phyloP scores from a whole-genome alignment of 2,329 filamentous ascomycete species.

The Cytospora leucostoma region DNA sequence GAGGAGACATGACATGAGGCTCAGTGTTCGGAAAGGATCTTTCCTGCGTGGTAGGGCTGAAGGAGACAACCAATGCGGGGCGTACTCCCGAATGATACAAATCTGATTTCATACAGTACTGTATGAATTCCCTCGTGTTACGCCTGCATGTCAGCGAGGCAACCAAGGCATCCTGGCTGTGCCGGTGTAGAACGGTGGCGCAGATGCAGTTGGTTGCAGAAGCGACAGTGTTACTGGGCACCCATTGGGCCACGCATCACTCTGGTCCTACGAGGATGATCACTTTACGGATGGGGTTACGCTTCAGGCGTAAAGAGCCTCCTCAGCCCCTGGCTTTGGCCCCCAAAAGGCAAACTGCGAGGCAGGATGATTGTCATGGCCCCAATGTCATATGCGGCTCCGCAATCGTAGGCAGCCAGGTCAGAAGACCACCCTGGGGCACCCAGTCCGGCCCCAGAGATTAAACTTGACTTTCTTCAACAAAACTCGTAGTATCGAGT shows the following conservation, averaged over 20 bases:
- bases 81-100: background rate
- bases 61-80: background rate
- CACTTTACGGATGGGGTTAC: background rate
- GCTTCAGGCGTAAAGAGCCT: slow-evolving; percentile 4
- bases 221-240: background rate
- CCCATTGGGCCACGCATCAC: background rate
- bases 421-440: too few species aligned
- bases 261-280: background rate
- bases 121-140: background rate
- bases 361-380: too few species aligned
- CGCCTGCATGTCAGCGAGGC: slow-evolving; percentile 8
- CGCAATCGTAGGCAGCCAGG: too few species aligned
- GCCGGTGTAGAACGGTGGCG: background rate
- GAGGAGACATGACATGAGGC: too few species aligned
- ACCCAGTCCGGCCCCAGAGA: too few species aligned
- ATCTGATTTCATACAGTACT: background rate
- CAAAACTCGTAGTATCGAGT: too few species aligned
- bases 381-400: too few species aligned
- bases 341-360: too few species aligned
- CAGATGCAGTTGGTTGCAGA: background rate
- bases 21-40: too few species aligned
- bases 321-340: background rate
- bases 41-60: too few species aligned
- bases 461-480: too few species aligned
- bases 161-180: slow-evolving; percentile 17